Evolutionary conservation across 2,329 filamentous ascomycete genomes (phyloP).

Genomic region (Ophiostoma ips): DNA sequence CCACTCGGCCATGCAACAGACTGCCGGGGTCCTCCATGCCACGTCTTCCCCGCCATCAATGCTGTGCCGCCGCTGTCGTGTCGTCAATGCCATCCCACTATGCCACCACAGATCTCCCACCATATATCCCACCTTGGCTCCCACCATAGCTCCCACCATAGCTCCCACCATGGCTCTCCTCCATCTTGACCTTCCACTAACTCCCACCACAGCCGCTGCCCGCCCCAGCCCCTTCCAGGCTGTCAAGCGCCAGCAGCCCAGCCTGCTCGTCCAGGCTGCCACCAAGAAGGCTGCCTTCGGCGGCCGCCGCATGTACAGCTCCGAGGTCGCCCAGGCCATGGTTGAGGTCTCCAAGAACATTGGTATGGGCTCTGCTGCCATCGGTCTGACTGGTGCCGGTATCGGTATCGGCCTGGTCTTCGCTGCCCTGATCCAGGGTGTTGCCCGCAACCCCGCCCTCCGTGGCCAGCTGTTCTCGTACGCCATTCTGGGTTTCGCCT

Average conservation of each 20-base stretch:
- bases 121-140: no score
- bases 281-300: slow-evolving; percentile 46
- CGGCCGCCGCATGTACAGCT: slow-evolving; percentile 66
- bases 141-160: no score
- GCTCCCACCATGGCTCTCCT: no score
- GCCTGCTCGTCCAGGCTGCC: slow-evolving; percentile 48
- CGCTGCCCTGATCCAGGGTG: slow-evolving; percentile 75
- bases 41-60: background rate
- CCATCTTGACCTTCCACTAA: no score
- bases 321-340: slow-evolving; percentile 77
- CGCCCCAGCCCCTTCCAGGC: slow-evolving; percentile 53
- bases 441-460: slow-evolving; percentile 88
- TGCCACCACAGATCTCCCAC: no score
- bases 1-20: background rate
- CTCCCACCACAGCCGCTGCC: slow-evolving; percentile 32
- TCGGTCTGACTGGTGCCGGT: slow-evolving; percentile 85
- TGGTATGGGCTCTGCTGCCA: slow-evolving; percentile 79
- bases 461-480: slow-evolving; percentile 77
- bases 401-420: slow-evolving; percentile 94
- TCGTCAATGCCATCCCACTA: background rate
- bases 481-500: slow-evolving; percentile 50
- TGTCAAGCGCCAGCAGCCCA: slow-evolving; percentile 61
- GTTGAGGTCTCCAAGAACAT: slow-evolving; percentile 85
- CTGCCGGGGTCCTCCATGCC: background rate
- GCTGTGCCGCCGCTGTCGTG: no score